phyloP scores from a whole-genome alignment of 2,329 filamentous ascomycete species.

The Colletotrichum sp. region DNA sequence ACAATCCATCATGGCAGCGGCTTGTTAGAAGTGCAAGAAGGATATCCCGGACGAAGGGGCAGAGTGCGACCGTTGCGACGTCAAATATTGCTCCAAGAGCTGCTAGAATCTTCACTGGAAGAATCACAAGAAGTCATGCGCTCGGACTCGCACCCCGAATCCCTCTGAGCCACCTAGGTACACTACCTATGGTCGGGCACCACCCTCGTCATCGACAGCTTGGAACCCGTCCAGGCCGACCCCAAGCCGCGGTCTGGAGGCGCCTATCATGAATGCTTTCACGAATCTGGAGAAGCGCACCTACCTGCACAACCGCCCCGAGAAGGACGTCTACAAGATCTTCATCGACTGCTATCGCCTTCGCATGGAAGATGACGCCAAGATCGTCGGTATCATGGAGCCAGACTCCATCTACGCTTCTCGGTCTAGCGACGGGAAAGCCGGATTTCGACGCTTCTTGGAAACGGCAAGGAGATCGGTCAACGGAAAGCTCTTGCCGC shows the following conservation, averaged over 20 bases:
- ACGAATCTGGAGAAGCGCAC: constrained; percentile 40
- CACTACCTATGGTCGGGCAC: background rate
- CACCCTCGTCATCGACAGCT: background rate
- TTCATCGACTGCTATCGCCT: constrained; percentile 55
- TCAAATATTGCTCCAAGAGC: constrained; percentile 53
- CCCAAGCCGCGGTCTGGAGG: constrained; percentile 33
- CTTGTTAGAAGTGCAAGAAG: background rate
- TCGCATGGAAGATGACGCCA: constrained; percentile 43
- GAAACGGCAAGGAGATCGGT: background rate
- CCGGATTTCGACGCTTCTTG: constrained; percentile 44
- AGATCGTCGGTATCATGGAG: constrained; percentile 28
- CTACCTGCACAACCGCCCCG: constrained; percentile 48
- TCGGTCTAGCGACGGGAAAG: constrained; percentile 23
- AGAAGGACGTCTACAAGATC: constrained; percentile 47
- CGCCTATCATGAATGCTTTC: constrained; percentile 39
- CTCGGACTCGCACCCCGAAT: background rate
- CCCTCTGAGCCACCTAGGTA: background rate
- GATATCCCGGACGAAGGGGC: background rate
- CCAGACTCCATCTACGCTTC: constrained; percentile 32
- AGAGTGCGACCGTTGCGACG: background rate
- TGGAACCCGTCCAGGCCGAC: background rate
- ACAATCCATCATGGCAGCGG: background rate
- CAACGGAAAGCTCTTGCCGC: constrained; percentile 41
- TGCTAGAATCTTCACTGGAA: constrained; percentile 60
- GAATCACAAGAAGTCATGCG: constrained; percentile 49